Evolutionary conservation across 2,329 filamentous ascomycete genomes (phyloP).

Genomic region (Colletotrichum tofieldiae): DNA sequence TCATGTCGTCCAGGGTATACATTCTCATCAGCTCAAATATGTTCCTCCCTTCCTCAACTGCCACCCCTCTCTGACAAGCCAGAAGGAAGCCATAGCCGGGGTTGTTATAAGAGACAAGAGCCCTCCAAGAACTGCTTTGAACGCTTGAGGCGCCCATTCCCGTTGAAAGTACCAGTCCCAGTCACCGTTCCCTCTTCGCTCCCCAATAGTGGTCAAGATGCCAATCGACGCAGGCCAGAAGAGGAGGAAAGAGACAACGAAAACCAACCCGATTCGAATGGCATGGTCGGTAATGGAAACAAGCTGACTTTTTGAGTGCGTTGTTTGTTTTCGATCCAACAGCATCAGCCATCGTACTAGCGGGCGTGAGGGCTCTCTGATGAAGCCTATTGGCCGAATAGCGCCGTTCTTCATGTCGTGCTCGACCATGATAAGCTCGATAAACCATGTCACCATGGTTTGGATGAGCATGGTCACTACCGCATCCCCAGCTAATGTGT

Average conservation of each 20-base stretch:
- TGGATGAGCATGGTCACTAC: slow-evolving; percentile 68
- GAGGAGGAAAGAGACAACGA: slow-evolving; percentile 58
- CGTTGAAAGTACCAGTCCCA: slow-evolving; percentile 61
- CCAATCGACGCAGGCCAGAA: slow-evolving; percentile 63
- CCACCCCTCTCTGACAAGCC: slow-evolving; percentile 67
- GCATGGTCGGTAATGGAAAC: slow-evolving; percentile 55
- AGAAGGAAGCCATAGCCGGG: slow-evolving; percentile 64
- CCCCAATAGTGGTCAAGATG: slow-evolving; percentile 58
- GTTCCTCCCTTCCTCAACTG: slow-evolving; percentile 44
- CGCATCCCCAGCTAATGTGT: slow-evolving; percentile 66
- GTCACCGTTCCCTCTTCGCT: slow-evolving; percentile 47
- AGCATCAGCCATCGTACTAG: slow-evolving; percentile 62
- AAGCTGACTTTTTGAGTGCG: background rate
- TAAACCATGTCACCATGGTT: slow-evolving; percentile 66
- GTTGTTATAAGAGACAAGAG: slow-evolving; percentile 63
- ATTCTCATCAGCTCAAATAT: slow-evolving; percentile 2
- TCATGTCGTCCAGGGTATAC: too few species aligned
- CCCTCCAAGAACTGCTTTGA: slow-evolving; percentile 66
- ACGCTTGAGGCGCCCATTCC: slow-evolving; percentile 64
- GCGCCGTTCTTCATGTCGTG: slow-evolving; percentile 61
- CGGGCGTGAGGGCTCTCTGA: slow-evolving; percentile 53
- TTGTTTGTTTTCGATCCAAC: slow-evolving; percentile 49
- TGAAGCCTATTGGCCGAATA: slow-evolving; percentile 64
- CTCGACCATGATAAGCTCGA: slow-evolving; percentile 64
- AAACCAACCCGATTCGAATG: slow-evolving; percentile 54